Evolutionary conservation across 2,329 filamentous ascomycete species (phyloP).

Genomic region (Phialophora macrospora): DNA sequence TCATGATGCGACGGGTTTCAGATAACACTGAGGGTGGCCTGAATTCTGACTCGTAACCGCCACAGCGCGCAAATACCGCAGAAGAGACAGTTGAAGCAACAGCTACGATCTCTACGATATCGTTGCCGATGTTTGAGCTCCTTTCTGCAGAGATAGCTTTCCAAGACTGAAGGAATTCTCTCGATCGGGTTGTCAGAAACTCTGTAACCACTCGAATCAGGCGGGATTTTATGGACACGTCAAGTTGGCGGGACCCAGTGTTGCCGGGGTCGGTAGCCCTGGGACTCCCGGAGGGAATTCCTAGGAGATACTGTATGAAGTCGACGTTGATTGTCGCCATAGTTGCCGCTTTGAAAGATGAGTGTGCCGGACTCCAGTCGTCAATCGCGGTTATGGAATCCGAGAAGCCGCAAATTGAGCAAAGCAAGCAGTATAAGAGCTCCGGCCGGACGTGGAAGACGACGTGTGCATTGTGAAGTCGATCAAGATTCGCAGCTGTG

Average conservation of each 20-base stretch:
- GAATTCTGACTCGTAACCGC: neutral
- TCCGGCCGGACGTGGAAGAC: slow-evolving; percentile 69
- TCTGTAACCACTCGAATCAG: slow-evolving; percentile 50
- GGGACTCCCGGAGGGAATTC: neutral
- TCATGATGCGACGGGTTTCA: slow-evolving; percentile 18
- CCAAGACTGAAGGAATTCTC: slow-evolving; percentile 53
- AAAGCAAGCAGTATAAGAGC: slow-evolving; percentile 70
- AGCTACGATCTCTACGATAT: slow-evolving; percentile 44
- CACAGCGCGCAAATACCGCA: slow-evolving; percentile 20
- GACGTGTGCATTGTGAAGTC: slow-evolving; percentile 67
- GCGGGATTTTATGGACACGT: slow-evolving; percentile 32
- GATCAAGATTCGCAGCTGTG: slow-evolving; percentile 63
- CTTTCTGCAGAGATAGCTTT: slow-evolving; percentile 49
- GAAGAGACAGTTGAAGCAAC: slow-evolving; percentile 24
- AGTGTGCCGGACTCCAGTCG: slow-evolving; percentile 30
- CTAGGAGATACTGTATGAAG: slow-evolving; percentile 27
- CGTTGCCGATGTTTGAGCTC: slow-evolving; percentile 53
- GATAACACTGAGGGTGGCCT: slow-evolving; percentile 9
- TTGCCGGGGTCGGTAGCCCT: neutral
- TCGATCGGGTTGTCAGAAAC: slow-evolving; percentile 53
- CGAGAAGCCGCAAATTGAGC: slow-evolving; percentile 65
- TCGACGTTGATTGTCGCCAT: slow-evolving; percentile 18
- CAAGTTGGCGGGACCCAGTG: slow-evolving; percentile 15
- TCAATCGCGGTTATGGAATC: slow-evolving; percentile 18
- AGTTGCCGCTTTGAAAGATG: slow-evolving; percentile 19